phyloP scores from a whole-genome alignment of 306 rosid genomes.

The Boehmeria nivea region DNA sequence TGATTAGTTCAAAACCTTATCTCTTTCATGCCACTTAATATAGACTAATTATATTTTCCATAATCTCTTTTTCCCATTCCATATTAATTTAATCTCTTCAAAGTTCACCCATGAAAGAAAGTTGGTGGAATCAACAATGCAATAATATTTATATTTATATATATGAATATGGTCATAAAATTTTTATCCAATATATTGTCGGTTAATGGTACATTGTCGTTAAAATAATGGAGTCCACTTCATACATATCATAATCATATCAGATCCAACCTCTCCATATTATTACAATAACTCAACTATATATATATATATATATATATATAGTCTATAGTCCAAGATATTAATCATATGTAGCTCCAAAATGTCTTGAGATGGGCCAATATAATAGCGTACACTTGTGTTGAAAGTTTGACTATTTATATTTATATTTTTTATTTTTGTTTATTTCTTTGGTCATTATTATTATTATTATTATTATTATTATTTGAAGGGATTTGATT shows the following conservation, averaged over 20 bases:
- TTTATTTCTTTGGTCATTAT: too few species aligned
- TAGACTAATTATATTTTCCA: not conserved
- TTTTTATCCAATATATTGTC: not conserved
- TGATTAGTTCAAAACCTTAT: conserved; percentile 8
- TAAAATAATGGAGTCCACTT: conserved; percentile 8
- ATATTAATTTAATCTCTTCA: not conserved
- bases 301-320: too few species aligned
- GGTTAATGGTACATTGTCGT: conserved; percentile 1
- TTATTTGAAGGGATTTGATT: too few species aligned
- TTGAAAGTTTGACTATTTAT: not conserved
- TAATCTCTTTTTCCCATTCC: not conserved
- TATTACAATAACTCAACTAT: not conserved
- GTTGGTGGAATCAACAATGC: conserved; percentile 5
- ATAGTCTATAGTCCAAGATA: not conserved
- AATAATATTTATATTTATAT: too few species aligned
- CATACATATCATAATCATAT: not conserved
- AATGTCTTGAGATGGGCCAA: conserved; percentile 7
- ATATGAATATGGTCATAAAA: too few species aligned
- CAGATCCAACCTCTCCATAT: not conserved
- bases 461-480: too few species aligned
- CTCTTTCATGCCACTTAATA: not conserved
- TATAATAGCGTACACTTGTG: not conserved
- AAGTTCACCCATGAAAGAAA: conserved; percentile 5
- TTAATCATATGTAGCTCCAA: conserved; percentile 3
- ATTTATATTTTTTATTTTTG: not conserved